Base-by-base conservation (phyloP, 2,329 filamentous ascomycete genomes). In the Stemphylium vesicarium region DNA sequence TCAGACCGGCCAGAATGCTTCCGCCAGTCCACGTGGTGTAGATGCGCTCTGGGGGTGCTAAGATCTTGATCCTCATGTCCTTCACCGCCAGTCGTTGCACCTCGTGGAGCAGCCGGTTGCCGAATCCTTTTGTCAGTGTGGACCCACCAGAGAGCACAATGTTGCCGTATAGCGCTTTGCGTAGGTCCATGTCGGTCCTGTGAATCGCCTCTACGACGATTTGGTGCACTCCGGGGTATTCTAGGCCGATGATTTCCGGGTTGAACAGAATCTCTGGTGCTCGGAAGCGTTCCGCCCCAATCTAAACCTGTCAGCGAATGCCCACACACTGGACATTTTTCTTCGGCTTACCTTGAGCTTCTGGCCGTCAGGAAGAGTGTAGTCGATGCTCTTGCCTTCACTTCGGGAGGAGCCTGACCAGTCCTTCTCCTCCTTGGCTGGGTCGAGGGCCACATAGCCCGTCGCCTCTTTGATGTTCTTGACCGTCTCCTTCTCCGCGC, bases 51-150 rank as follows among this genome's bases (percentile, higher is more conserved):
- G 95, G 94, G 50, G 95, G 95, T 49, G 95, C 95, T 80, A 96
- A 96, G 73, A 99, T 99, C 83, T 97, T 96, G 81, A 99, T 98
- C 71, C 93, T 88, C 94, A 97, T 99, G 76, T 99, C 95, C 82
- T 97, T 97, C 66, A 98, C 92, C 10, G 95, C 95, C 69, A 98
- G 81, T 74, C 89, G 85, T 79, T 97, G 95, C 64, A 98, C 89
- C 79, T 99, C 95, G 65, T 91, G 88, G 73, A 99, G 82, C 66
- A 99, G 80, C 46, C 95, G 86, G 78, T 98, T 95, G 52, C 94
- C 94, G 73, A 99, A 99, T 39, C 95, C 95, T 80, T 95, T 97
- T 67, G 93, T 98, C 73, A 99, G 82, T 22, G 95, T 99, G 71
- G 92, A 96, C 49, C 95, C 95, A 59, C 95, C 95, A 0, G 94